Percentiles rank a stretch among this genome's conserved stretches.
These are phyloP conservation scores for Neurospora sp. DNA, from an alignment of 495 filamentous ascomycete genomes.

Conservation along the genomic window DNA sequence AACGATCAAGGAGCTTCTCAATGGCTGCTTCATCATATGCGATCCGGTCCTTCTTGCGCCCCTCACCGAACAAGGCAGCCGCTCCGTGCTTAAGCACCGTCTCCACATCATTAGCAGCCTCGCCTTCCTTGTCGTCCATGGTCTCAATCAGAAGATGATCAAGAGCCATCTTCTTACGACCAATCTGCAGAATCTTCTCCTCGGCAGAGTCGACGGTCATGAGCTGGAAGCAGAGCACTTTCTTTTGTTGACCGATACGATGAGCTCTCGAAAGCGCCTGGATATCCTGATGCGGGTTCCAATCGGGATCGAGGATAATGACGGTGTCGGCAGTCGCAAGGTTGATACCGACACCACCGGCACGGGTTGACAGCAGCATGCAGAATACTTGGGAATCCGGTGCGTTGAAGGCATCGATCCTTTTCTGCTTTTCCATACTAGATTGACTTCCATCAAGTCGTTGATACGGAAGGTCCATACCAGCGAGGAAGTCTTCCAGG, in stretches of 20 bases:
- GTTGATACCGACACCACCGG: conserved; percentile 95
- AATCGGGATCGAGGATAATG: conserved; percentile 96
- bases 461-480: conserved; percentile 57
- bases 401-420: conserved; percentile 89
- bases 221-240: conserved; percentile 88
- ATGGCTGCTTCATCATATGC: conserved; percentile 71
- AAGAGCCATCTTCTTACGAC: conserved; percentile 87
- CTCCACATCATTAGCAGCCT: conserved; percentile 66
- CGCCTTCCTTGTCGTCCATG: conserved; percentile 65
- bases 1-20: conserved; percentile 81
- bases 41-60: conserved; percentile 53
- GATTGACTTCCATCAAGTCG: conserved; percentile 79
- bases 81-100: conserved; percentile 86
- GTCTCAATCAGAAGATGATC: conserved; percentile 90
- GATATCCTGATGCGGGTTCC: conserved; percentile 97
- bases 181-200: conserved; percentile 94
- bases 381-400: conserved; percentile 73
- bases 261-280: conserved; percentile 92
- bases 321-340: conserved; percentile 95
- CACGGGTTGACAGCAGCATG: conserved; percentile 86
- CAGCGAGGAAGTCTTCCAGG: conserved; percentile 79
- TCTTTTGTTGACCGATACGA: conserved; percentile 90
- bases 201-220: conserved; percentile 83
- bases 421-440: conserved; percentile 78
- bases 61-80: conserved; percentile 72